Percentiles rank a stretch among this genome's conserved stretches.
phyloP scores from a whole-genome alignment of 768 basidiomycete species.

The Mycena sanguinolenta region DNA sequence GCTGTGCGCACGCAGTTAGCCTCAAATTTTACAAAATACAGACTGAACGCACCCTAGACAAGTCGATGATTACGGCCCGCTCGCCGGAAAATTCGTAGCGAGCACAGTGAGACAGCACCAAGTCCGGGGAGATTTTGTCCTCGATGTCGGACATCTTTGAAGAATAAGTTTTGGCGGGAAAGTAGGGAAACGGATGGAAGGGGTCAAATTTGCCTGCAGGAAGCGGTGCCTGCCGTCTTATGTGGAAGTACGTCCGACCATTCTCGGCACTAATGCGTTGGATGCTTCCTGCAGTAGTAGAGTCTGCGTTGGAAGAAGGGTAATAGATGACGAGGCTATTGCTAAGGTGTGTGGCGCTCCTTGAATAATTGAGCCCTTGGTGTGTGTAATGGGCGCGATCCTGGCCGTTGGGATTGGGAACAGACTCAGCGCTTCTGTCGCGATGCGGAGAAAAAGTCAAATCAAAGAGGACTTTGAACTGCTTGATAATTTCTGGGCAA shows the following conservation, averaged over 20 bases:
- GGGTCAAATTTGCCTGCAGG: conserved; percentile 23
- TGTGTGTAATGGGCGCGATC: conserved; percentile 30
- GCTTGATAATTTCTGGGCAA: conserved; percentile 32
- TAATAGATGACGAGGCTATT: conserved; percentile 34
- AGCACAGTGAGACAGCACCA: conserved; percentile 28
- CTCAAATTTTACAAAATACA: too few species aligned
- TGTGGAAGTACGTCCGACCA: conserved; percentile 14
- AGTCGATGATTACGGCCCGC: conserved; percentile 27
- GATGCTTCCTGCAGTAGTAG: conserved; percentile 31
- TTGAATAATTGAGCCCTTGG: too few species aligned
- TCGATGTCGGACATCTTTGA: conserved; percentile 26
- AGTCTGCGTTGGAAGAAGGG: conserved; percentile 28
- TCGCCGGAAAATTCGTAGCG: conserved; percentile 32
- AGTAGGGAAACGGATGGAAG: conserved; percentile 32
- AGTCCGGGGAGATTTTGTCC: conserved; percentile 18
- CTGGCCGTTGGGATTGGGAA: conserved; percentile 19
- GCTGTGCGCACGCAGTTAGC: too few species aligned
- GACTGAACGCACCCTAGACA: too few species aligned
- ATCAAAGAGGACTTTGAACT: conserved; percentile 33
- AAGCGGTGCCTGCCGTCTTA: conserved; percentile 27
- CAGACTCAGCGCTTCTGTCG: too few species aligned
- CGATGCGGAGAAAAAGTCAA: too few species aligned
- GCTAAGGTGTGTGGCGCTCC: conserved; percentile 31
- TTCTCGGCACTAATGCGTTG: conserved; percentile 21
- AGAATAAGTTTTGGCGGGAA: conserved; percentile 32